Evolutionary conservation across 352 stramenopile genomes (phyloP).

Genomic region (Stramenopiles sp.): DNA sequence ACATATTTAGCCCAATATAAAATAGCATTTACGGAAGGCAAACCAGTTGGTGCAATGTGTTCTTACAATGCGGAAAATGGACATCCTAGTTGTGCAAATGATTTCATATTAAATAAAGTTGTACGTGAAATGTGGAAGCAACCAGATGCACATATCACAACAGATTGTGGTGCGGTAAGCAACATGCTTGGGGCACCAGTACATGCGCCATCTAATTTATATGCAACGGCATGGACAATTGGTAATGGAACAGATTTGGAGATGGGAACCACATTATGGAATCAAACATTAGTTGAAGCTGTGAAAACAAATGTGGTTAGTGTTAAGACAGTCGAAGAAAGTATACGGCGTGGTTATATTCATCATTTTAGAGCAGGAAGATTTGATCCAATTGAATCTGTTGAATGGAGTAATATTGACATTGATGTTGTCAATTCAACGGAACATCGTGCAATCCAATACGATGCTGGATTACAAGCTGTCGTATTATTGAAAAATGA

Average conservation of each 20-base stretch:
- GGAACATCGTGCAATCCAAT: conserved; percentile 34
- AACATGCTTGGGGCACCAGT: conserved; percentile 49
- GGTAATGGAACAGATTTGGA: too few species aligned
- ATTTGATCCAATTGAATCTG: conserved; percentile 56
- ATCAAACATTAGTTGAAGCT: too few species aligned
- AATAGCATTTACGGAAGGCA: conserved; percentile 44
- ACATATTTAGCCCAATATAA: conserved; percentile 68
- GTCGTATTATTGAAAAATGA: conserved; percentile 80
- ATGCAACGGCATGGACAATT: too few species aligned
- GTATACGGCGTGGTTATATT: neutral
- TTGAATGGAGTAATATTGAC: conserved; percentile 38
- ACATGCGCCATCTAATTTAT: conserved; percentile 45
- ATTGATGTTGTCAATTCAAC: conserved; percentile 44
- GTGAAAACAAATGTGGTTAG: too few species aligned
- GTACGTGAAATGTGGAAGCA: conserved; percentile 39
- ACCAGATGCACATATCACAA: conserved; percentile 84
- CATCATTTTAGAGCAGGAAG: conserved; percentile 68
- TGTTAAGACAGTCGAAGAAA: too few species aligned
- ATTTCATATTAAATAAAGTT: conserved; percentile 42
- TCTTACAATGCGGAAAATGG: conserved; percentile 86
- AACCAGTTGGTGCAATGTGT: conserved; percentile 74
- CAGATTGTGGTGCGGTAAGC: conserved; percentile 67
- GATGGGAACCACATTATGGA: too few species aligned
- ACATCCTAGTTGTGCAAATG: conserved; percentile 68
- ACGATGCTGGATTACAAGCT: conserved; percentile 49